Evolutionary conservation across 2,329 filamentous ascomycete genomes (phyloP), one percentile per base, ranked within the genome.

Genomic region (Aureobasidium subglaciale): DNA sequence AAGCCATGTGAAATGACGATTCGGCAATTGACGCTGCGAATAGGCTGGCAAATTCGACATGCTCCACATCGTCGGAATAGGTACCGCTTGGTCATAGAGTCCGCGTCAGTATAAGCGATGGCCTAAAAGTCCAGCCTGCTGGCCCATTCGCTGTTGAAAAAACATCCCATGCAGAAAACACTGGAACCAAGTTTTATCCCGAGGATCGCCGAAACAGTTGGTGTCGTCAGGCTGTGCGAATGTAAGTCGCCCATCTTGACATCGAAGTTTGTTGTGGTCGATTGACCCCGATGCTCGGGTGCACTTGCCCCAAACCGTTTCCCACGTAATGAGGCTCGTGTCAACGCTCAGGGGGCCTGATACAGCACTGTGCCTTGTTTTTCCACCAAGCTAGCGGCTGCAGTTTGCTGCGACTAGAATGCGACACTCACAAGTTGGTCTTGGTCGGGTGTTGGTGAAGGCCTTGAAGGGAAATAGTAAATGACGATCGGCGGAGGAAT

Each of bases 311-410:
- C 8, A 10, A 13, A 3, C 5, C 8, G 5, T 16, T 2, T 22
- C 10, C 48, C 35, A 30, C 48, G 35, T 40, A 40, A 52, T 40
- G 48, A 52, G 48, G 48, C 34, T 52, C 35, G 43, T 34, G 43
- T 48, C 45, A 16, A 49, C 18, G 11, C 32, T 4, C 25, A 18
- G 32, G 48, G 25, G 35, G 35, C 34, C 48, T 38, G 20, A 30
- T 25, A 11, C n/a, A 24, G 48, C 48, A 10, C 34, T 10, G 48
- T 52, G 48, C 48, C 48, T 52, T 30, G 48, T 38, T 38, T 37
- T 40, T 34, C 5, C 16, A 20, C 11, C 20, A 9, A 8, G 11
- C 11, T 15, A 24, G 25, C 48, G 48, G 35, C 35, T 52, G 22
- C 24, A 30, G n/a, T 40, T 52, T 52, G 35, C 35, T 34, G 9